Evolutionary conservation across 805 yeast species (phyloP), one percentile per base, ranked within the genome.

Genomic region (Hyphopichia homilentoma): DNA sequence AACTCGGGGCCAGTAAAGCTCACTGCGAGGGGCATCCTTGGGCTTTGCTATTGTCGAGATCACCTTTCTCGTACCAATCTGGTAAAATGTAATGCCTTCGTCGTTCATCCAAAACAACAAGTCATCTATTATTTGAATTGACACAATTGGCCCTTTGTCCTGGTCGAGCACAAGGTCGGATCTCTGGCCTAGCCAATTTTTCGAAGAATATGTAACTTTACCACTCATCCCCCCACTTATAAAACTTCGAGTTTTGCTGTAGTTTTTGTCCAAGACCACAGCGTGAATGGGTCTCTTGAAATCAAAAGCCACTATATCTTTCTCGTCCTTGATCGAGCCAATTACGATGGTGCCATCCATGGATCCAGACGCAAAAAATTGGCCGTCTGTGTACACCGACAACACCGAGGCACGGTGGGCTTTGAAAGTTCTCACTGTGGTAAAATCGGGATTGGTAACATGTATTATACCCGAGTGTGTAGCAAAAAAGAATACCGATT

Each of bases 151-250:
- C 0, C 89, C 88, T 27, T 71, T 61, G 5, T 70, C 75, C 27
- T 73, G 68, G 16, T 79, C 82, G 5, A 93, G 36, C 0, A 72
- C 58, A 0, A 77, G 67, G 47, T 93, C 97, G 2, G 69, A 67
- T 36, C 96, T 70, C 39, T 81, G 79, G 1, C 95, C 95, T 5
- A 93, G 62, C 98, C 98, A 90, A 46, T 84, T 84, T 41, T 80
- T 70, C 23, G 81, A 81, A 1, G 94, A 82, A 29, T 79, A 60
- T 0, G 84, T 59, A 0, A 93, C 81, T 29, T 84, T 78, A 0
- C 97, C 97, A 6, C 88, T 81, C 61, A 81, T 87, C 0, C 97
- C 97, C 3, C 97, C 97, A 20, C 89, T 80, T 0, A 87, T 68
- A 45, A 88, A 90, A 7, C 81, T 69, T 35, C 77, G 74, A 0